Evolutionary conservation across 371 early-diverging fungal genomes (phyloP).

Genomic region (Gilbertella persicaria): DNA sequence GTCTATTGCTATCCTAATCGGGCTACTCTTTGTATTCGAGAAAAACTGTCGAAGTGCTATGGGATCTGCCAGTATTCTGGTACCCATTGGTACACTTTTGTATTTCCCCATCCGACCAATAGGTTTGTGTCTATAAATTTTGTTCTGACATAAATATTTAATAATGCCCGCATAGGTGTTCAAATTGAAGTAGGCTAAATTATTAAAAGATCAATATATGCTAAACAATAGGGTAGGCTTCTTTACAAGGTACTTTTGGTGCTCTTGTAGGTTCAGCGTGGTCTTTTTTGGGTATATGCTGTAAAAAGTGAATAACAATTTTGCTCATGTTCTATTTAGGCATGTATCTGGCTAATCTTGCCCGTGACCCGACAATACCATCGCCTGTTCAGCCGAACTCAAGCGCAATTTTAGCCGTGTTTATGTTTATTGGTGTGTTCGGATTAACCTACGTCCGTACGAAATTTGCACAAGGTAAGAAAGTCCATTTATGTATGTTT

Average conservation of each 20-base stretch:
- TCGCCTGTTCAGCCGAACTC: constrained; percentile 37
- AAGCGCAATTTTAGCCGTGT: constrained; percentile 37
- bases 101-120: constrained; percentile 24
- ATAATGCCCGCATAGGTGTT: constrained; percentile 15
- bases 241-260: constrained; percentile 15
- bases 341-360: constrained; percentile 38
- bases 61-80: constrained; percentile 19
- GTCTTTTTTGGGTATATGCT: constrained; percentile 21
- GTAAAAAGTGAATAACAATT: not conserved
- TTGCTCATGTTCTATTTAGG: constrained; percentile 12
- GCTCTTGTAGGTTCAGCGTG: constrained; percentile 25
- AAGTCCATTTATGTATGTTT: not conserved
- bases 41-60: constrained; percentile 14
- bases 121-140: constrained; percentile 9
- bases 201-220: not conserved
- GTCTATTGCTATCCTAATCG: constrained; percentile 18
- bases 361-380: constrained; percentile 29
- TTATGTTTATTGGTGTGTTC: constrained; percentile 41
- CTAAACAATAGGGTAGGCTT: constrained; percentile 9
- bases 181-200: constrained; percentile 21
- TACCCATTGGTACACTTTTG: constrained; percentile 21
- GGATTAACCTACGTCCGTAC: constrained; percentile 34
- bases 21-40: constrained; percentile 16
- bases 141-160: not conserved
- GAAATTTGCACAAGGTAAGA: constrained; percentile 38